These are phyloP conservation scores for Mychonastes homosphaera DNA, from an alignment of 139 green algal species.

Conservation along the genomic window DNA sequence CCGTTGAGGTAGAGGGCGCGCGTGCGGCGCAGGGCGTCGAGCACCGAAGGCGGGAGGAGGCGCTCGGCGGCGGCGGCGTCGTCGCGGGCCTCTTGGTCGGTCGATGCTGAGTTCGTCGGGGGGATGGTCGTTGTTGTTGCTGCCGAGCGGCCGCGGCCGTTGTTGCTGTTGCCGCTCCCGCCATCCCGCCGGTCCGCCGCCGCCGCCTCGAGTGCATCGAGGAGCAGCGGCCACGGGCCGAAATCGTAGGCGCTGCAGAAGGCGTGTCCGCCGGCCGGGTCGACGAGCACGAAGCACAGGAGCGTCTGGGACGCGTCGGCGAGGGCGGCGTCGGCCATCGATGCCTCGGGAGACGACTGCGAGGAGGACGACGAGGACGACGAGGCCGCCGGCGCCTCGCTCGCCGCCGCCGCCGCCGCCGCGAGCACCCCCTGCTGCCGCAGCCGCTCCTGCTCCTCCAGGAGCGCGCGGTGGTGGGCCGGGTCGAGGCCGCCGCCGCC, in stretches of 20 bases:
- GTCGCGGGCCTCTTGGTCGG: too few relatives aligned
- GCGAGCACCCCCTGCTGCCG: neutral
- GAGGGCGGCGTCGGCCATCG: conserved; percentile 3
- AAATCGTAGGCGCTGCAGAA: conserved; percentile 89
- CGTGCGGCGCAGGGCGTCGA: conserved; percentile 17
- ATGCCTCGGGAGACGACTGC: conserved; percentile 22
- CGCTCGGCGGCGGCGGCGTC: too few relatives aligned
- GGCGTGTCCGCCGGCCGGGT: conserved; percentile 38
- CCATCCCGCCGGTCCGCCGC: too few relatives aligned
- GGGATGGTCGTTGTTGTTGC: too few relatives aligned
- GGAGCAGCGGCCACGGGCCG: conserved; percentile 81
- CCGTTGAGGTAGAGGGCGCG: conserved; percentile 57
- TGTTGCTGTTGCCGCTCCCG: too few relatives aligned
- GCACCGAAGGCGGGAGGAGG: neutral
- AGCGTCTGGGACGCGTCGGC: conserved; percentile 50
- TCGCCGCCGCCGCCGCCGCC: neutral
- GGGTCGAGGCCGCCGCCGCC: neutral
- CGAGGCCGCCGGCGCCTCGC: neutral
- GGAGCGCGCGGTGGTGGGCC: neutral
- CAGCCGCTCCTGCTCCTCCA: neutral
- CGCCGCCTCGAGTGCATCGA: too few relatives aligned
- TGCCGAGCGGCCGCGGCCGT: too few relatives aligned
- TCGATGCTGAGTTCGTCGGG: too few relatives aligned
- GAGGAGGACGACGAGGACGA: neutral
- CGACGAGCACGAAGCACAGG: conserved; percentile 88